Percentiles rank a stretch among this genome's conserved stretches.
These are phyloP conservation scores for Zancudomyces culisetae DNA, from an alignment of 371 early-diverging fungal genomes.

Conservation along the genomic window DNA sequence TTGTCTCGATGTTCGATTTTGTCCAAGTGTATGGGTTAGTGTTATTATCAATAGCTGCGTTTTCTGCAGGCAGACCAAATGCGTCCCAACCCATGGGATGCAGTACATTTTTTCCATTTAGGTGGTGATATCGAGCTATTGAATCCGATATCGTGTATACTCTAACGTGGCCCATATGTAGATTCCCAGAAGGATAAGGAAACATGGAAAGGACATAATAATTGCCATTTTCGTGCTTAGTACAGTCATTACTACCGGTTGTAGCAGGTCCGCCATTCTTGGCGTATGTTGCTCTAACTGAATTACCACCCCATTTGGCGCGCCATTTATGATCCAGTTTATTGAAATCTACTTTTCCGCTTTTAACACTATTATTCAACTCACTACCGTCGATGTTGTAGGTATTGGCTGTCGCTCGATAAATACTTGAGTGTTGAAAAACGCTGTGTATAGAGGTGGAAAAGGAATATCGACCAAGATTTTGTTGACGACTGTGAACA, in stretches of 20 bases:
- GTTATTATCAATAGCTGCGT: conserved; percentile 82
- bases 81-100: conserved; percentile 99
- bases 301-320: conserved; percentile 30
- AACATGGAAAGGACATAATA: conserved; percentile 84
- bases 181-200: conserved; percentile 80
- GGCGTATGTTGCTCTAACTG: conserved; percentile 8
- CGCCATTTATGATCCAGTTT: conserved; percentile 37
- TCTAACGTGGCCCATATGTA: conserved; percentile 91
- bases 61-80: conserved; percentile 97
- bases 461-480: too few relatives aligned
- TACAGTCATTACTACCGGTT: not conserved
- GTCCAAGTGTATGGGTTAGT: conserved; percentile 76
- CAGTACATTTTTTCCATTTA: conserved; percentile 43
- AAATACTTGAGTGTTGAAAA: too few relatives aligned
- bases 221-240: conserved; percentile 9
- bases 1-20: conserved; percentile 44
- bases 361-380: too few relatives aligned
- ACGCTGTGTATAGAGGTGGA: too few relatives aligned
- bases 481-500: too few relatives aligned
- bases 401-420: too few relatives aligned
- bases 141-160: conserved; percentile 84
- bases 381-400: too few relatives aligned
- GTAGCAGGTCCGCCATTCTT: conserved; percentile 13
- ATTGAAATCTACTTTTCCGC: not conserved
- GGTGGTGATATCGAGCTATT: conserved; percentile 52